Base-by-base conservation (phyloP, 2,329 filamentous ascomycete species). In the Sclerotinia spermophila region DNA sequence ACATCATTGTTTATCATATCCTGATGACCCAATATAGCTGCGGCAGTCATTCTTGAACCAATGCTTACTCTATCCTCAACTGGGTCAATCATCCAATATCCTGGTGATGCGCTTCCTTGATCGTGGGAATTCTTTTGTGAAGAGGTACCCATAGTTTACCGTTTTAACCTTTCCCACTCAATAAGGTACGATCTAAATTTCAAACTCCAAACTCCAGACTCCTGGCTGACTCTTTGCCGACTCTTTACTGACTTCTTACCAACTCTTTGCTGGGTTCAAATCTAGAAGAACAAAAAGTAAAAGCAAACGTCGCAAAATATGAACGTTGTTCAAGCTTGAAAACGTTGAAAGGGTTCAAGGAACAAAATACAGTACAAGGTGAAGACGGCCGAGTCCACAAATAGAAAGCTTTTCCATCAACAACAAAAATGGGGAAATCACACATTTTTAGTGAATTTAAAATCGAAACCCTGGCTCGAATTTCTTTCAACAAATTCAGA, bases 391-490 rank as follows among this genome's bases (percentile, higher is more conserved):
- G n/a, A 19, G 21, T 24, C 3, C 11, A 17, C 44, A 21, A 51
- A 27, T 21, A 8, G 15, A 13, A 27, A 40, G 24, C n/a, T 2
- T 19, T 33, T 11, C 15, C 8, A 21, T 7, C 15, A 13, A 45
- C 33, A n/a, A 27, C 11, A 27, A 33, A n/a, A 51, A 35, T 7
- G 15, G 42, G 21, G 33, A 17, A 35, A 21, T 53, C 33, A 53
- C 33, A 65, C 6, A 51, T 45, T 3, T 2, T 30, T 15, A 53
- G 61, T 65, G 61, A 65, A 51, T 65, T 3, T 8, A 51, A 51
- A 2, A 0, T 24, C 24, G 3, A 0, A 17, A 33, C 5, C 40
- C 11, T 2, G 3, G 5, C 33, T 45, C 5, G 27, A 13, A 1
- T 33, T 17, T 45, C 21, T 21, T 33, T 44, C n/a, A 24, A 1